Evolutionary conservation across 2,329 filamentous ascomycete genomes (phyloP).

Genomic region (Claviceps sorghi): DNA sequence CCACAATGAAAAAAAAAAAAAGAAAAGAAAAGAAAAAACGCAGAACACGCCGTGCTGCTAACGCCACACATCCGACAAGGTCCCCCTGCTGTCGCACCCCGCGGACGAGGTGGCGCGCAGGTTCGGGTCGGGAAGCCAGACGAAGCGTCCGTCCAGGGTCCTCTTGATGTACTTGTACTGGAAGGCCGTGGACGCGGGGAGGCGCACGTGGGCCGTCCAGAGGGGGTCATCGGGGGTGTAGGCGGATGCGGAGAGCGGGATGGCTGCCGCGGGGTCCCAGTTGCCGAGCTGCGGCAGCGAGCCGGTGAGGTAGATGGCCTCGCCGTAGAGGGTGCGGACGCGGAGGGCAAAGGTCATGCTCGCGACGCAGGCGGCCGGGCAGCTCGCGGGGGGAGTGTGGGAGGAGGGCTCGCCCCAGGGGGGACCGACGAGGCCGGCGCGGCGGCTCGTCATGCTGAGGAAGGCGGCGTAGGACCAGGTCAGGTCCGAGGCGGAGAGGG

Average conservation of each 20-base stretch:
- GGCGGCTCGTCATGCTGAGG: conserved; percentile 41
- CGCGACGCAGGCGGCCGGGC: conserved; percentile 10
- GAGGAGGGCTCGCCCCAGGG: conserved; percentile 30
- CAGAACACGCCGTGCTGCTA: too few relatives aligned
- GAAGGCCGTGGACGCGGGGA: conserved; percentile 38
- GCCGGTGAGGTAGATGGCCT: conserved; percentile 12
- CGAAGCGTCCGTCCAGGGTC: conserved; percentile 30
- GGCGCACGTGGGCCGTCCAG: conserved; percentile 36
- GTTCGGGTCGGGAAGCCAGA: conserved; percentile 43
- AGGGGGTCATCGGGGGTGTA: conserved; percentile 40
- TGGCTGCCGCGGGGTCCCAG: conserved; percentile 25
- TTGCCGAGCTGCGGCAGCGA: conserved; percentile 23
- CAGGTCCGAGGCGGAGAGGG: conserved; percentile 49
- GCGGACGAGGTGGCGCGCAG: conserved; percentile 11
- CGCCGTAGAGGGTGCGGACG: conserved; percentile 6
- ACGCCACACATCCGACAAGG: conserved; percentile 3
- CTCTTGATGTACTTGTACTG: conserved; percentile 50
- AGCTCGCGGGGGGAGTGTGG: conserved; percentile 9
- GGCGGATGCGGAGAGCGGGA: conserved; percentile 34
- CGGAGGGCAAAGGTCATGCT: conserved; percentile 11
- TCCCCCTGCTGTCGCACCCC: conserved; percentile 1
- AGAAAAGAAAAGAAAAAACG: too few relatives aligned
- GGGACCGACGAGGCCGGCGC: conserved; percentile 35
- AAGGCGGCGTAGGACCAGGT: conserved; percentile 61
- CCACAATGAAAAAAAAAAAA: too few relatives aligned